Evolutionary conservation across 2,329 filamentous ascomycete species (phyloP).

Genomic region (Sarocladium kiliense): DNA sequence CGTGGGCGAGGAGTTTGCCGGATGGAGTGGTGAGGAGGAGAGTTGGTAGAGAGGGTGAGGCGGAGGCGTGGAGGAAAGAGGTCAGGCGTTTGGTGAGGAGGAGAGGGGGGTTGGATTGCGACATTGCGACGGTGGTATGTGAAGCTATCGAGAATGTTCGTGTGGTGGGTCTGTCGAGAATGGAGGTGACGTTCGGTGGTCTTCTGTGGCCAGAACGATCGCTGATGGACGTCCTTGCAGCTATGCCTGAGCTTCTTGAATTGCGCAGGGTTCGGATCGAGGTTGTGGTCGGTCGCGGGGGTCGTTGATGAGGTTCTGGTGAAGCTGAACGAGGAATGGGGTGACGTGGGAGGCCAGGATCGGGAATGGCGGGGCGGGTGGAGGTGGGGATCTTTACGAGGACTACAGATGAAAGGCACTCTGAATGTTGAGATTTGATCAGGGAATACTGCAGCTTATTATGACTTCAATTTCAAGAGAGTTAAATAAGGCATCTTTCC

Average conservation of each 20-base stretch:
- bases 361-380: not conserved
- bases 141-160: not conserved
- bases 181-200: too few relatives aligned
- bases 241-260: not conserved
- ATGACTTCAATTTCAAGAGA: too few relatives aligned
- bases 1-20: constrained; percentile 60
- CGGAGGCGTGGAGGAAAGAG: constrained; percentile 54
- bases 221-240: not conserved
- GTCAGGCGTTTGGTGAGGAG: constrained; percentile 63
- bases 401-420: too few relatives aligned
- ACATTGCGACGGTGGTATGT: constrained; percentile 20
- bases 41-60: constrained; percentile 52
- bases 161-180: too few relatives aligned
- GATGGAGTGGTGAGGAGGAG: constrained; percentile 54
- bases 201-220: not conserved
- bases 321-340: constrained; percentile 1
- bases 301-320: not conserved
- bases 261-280: not conserved
- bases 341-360: constrained; percentile 7
- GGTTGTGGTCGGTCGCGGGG: not conserved
- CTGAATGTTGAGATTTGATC: too few relatives aligned
- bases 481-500: too few relatives aligned
- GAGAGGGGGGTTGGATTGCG: constrained; percentile 45
- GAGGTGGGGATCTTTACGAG: not conserved
- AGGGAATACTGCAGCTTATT: too few relatives aligned